Percentiles rank a stretch among this genome's conserved stretches.
Evolutionary conservation across 768 basidiomycete genomes (phyloP).

Genomic region (Suillus variegatus): DNA sequence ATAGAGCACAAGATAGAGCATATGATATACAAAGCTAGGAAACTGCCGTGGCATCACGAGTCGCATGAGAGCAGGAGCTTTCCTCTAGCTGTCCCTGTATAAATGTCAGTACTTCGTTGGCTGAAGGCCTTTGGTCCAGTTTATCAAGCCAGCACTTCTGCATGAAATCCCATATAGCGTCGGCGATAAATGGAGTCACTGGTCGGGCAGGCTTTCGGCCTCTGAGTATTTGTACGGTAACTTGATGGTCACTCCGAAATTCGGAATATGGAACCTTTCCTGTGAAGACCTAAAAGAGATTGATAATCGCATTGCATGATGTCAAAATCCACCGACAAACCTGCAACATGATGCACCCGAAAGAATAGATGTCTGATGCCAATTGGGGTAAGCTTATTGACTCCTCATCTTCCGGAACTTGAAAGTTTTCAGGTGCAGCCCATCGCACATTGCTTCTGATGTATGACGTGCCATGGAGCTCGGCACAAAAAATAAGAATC

Average conservation of each 20-base stretch:
- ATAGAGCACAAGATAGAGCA: slow-evolving; percentile 2
- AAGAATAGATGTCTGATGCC: slow-evolving; percentile 31
- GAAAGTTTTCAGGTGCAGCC: slow-evolving; percentile 12
- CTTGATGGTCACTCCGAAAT: slow-evolving; percentile 6
- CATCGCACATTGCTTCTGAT: slow-evolving; percentile 12
- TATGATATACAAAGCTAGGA: background rate
- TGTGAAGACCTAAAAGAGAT: slow-evolving; percentile 1
- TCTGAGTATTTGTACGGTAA: background rate
- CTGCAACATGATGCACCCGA: slow-evolving; percentile 37
- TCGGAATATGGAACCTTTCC: slow-evolving; percentile 5
- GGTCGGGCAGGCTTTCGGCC: background rate
- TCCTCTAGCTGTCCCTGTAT: background rate
- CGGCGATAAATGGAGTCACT: background rate
- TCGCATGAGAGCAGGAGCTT: background rate
- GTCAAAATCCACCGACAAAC: slow-evolving; percentile 27
- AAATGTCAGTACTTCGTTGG: background rate
- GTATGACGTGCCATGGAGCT: slow-evolving; percentile 32
- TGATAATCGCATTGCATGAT: background rate
- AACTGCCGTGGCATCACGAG: background rate
- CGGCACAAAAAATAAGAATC: slow-evolving; percentile 39
- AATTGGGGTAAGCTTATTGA: background rate
- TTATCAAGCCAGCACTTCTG: slow-evolving; percentile 18
- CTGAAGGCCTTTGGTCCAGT: slow-evolving; percentile 1
- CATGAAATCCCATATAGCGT: slow-evolving; percentile 8
- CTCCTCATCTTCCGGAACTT: slow-evolving; percentile 4